A percentile compares a stretch with the other conserved stretches of the same genome.
phyloP scores from a whole-genome alignment of 192 early-diverging fungal species.

The Coemansia sp. region DNA sequence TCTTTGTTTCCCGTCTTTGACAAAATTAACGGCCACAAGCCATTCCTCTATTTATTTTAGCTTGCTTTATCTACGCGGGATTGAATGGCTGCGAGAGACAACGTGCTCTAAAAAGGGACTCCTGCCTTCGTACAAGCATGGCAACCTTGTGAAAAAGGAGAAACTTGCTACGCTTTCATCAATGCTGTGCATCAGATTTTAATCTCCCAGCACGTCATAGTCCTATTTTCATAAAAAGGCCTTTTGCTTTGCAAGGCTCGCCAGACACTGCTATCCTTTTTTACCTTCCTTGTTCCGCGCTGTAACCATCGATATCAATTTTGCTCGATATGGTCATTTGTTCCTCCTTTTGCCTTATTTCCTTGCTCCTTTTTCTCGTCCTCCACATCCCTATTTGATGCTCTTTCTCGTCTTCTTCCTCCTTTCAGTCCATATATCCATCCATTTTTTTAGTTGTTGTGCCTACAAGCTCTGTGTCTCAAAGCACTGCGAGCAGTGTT shows the following conservation, averaged over 20 bases:
- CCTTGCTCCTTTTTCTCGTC: not conserved
- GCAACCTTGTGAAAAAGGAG: not conserved
- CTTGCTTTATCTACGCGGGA: not conserved
- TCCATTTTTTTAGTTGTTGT: not conserved
- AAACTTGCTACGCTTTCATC: constrained; percentile 2
- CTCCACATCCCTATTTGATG: not conserved
- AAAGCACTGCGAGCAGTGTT: not conserved
- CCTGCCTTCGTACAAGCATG: not conserved
- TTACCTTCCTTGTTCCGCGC: constrained; percentile 1
- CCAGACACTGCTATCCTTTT: not conserved
- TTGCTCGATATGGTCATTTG: not conserved
- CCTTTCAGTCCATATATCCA: not conserved
- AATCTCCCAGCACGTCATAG: constrained; percentile 3
- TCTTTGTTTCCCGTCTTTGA: constrained; percentile 1
- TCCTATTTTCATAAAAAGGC: not conserved
- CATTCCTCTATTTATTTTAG: not conserved
- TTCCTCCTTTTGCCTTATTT: not conserved
- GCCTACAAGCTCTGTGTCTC: not conserved
- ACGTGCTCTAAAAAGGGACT: constrained; percentile 8
- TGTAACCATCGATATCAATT: constrained; percentile 3
- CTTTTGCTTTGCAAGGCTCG: not conserved
- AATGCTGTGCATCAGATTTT: constrained; percentile 6
- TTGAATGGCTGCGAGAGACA: constrained; percentile 6
- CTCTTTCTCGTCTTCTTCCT: not conserved
- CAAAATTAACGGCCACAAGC: not conserved